Evolutionary conservation across 2,329 filamentous ascomycete genomes (phyloP), one percentile per base, ranked within the genome.

Genomic region (Cadophora gregata): DNA sequence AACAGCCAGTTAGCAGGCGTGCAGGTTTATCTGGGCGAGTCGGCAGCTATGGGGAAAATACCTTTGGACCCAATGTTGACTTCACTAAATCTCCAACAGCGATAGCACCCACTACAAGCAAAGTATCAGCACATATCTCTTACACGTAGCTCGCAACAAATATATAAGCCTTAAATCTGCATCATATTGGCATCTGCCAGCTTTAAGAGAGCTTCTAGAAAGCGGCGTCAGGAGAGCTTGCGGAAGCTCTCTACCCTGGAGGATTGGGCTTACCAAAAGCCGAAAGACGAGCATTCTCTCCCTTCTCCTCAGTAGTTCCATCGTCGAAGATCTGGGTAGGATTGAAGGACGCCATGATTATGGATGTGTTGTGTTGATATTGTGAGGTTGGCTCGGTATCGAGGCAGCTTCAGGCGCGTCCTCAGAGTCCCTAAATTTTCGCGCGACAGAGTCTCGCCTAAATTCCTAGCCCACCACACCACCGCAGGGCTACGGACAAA

Each of bases 241-340:
- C 16, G n/a, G 19, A 14, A 38, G 55, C 55, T 38, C 19, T n/a
- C 19, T 53, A 29, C 50, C n/a, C 19, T 2, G 14, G 50, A 29
- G 4, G 14, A 55, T 25, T 27, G 47, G 31, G 48, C 50, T 10
- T 55, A 64, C 53, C 64, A 77, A 99, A 99, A 72, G 95, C 95
- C n/a, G 93, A 91, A 75, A 98, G 90, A 87, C 95, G 93, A 77
- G 96, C 95, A 91, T 98, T 98, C 84, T 98, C 95, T 76, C 96
- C 96, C 84, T 97, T 98, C 84, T 98, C 95, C 83, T 98, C 93
- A 66, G 91, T 96, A 74, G 96, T 96, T 79, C 96, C 94, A 81
- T 97, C 93, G 77, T 93, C 93, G 82, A 98, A 98, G 85, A 98
- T 98, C 82, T 98, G 95, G 71, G 93, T 97, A 77, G 95, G 94